phyloP scores from a whole-genome alignment of 176 grass and related monocot genomes.

The Cocos nucifera region DNA sequence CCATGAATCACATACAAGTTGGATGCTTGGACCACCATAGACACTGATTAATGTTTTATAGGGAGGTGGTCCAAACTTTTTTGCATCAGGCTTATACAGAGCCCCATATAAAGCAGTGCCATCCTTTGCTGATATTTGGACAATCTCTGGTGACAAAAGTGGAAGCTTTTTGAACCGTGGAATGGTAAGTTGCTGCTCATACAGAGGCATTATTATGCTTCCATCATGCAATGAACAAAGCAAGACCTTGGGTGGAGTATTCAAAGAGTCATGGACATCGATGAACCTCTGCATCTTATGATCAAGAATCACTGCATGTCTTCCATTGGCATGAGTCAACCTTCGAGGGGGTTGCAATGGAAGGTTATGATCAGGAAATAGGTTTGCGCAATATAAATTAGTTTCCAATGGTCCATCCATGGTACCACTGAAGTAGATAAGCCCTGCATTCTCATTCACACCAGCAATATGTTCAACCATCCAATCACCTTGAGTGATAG shows the following conservation, averaged over 20 bases:
- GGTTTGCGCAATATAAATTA: constrained; percentile 68
- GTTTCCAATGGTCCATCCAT: constrained; percentile 81
- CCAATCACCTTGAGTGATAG: constrained; percentile 89
- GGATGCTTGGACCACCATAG: constrained; percentile 90
- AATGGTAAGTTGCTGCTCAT: constrained; percentile 54
- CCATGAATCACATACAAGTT: constrained; percentile 88
- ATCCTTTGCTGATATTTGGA: constrained; percentile 74
- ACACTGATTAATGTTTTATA: constrained; percentile 78
- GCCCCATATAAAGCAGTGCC: constrained; percentile 68
- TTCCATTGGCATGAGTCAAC: constrained; percentile 69
- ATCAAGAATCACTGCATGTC: constrained; percentile 87
- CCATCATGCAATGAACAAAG: constrained; percentile 85
- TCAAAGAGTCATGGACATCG: constrained; percentile 85
- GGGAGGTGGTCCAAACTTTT: constrained; percentile 80
- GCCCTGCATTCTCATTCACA: constrained; percentile 74
- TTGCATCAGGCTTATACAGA: constrained; percentile 84
- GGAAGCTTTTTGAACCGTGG: constrained; percentile 64
- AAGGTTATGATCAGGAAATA: constrained; percentile 68
- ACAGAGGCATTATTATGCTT: constrained; percentile 76
- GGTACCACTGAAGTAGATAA: constrained; percentile 79
- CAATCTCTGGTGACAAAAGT: constrained; percentile 65
- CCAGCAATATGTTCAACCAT: constrained; percentile 96
- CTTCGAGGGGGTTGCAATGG: constrained; percentile 69
- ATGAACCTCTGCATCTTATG: constrained; percentile 90
- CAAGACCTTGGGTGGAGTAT: constrained; percentile 60